These are phyloP conservation scores for Globisporangium camurandrum DNA, from an alignment of 352 stramenopile species.

Conservation along the genomic window DNA sequence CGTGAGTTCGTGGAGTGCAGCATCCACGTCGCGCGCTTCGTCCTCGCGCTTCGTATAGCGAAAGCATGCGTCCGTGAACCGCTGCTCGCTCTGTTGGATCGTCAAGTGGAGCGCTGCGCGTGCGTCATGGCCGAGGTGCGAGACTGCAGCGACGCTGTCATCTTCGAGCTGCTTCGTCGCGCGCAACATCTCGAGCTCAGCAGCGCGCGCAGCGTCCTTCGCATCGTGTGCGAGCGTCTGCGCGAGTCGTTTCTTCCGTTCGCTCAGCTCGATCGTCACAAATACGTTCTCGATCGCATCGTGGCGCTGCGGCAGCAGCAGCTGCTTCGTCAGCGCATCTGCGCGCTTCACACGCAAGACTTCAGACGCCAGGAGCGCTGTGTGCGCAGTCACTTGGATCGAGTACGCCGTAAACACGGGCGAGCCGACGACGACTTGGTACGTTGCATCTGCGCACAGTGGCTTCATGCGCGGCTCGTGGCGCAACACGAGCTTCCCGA, in stretches of 20 bases:
- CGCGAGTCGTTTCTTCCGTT: conserved; percentile 56
- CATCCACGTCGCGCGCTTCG: conserved; percentile 61
- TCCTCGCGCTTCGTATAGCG: conserved; percentile 63
- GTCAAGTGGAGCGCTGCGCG: conserved; percentile 27
- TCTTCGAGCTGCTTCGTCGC: conserved; percentile 37
- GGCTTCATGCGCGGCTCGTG: conserved; percentile 53
- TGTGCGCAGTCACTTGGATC: conserved; percentile 40
- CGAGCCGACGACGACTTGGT: conserved; percentile 69
- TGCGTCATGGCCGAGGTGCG: conserved; percentile 28
- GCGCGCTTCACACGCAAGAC: conserved; percentile 37
- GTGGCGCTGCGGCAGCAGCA: conserved; percentile 42
- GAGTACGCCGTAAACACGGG: conserved; percentile 66
- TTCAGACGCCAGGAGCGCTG: conserved; percentile 38
- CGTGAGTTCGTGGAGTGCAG: conserved; percentile 53
- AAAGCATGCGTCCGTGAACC: conserved; percentile 65
- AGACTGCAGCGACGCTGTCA: conserved; percentile 34
- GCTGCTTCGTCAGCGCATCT: conserved; percentile 59
- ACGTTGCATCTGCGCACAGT: conserved; percentile 35
- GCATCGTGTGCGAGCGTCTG: conserved; percentile 35
- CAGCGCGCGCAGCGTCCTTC: conserved; percentile 32
- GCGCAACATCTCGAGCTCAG: conserved; percentile 44
- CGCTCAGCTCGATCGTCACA: conserved; percentile 57
- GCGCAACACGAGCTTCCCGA: conserved; percentile 57
- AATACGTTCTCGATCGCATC: conserved; percentile 65
- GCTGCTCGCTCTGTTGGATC: conserved; percentile 26